phyloP scores from a whole-genome alignment of 2,329 filamentous ascomycete species.

The Venturia carpophila region DNA sequence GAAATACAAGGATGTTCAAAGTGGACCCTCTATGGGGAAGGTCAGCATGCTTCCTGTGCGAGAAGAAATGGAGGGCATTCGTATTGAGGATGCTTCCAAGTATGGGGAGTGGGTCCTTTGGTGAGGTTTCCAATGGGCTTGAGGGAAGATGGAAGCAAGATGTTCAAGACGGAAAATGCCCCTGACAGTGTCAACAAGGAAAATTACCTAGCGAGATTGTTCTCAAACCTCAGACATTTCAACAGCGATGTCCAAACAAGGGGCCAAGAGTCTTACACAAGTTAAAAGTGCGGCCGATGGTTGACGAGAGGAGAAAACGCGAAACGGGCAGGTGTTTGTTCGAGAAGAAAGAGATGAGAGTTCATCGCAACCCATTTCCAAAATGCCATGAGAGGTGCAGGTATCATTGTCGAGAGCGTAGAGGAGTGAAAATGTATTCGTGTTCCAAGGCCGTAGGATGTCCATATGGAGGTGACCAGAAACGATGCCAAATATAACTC shows the following conservation, averaged over 20 bases:
- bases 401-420: too few relatives aligned
- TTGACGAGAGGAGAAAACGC: neutral
- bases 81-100: constrained; percentile 31
- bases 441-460: neutral
- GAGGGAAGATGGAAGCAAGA: neutral
- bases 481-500: neutral
- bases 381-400: too few relatives aligned
- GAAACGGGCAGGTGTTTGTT: neutral
- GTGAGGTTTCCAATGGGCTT: neutral
- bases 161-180: neutral
- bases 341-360: neutral
- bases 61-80: constrained; percentile 63
- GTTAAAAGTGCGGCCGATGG: neutral
- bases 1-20: neutral
- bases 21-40: constrained; percentile 40
- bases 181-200: neutral
- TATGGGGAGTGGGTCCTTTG: constrained; percentile 33
- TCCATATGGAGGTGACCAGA: neutral
- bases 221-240: neutral
- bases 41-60: constrained; percentile 63
- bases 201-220: neutral
- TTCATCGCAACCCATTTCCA: neutral
- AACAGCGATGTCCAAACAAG: neutral
- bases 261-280: neutral
- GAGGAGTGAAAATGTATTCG: too few relatives aligned